These are phyloP conservation scores for Willaertia magna DNA, from an alignment of 208 protist genomes.

Conservation along the genomic window DNA sequence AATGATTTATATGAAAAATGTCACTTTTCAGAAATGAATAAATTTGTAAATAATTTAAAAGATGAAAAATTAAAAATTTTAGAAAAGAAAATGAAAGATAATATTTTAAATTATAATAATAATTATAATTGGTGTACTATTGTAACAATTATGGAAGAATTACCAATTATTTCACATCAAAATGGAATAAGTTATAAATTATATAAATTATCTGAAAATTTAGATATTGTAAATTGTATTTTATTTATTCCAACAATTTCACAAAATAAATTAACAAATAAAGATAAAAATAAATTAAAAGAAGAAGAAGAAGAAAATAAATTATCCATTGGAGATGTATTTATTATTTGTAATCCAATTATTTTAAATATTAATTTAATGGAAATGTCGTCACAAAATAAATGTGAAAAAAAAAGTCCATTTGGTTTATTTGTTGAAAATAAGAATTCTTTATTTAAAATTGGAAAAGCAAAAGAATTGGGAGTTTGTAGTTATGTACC, in stretches of 20 bases:
- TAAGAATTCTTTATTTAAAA: background rate
- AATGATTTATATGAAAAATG: too few relatives aligned
- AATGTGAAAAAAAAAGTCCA: background rate
- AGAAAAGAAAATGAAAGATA: too few relatives aligned
- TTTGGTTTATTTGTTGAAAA: background rate
- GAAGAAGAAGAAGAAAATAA: background rate
- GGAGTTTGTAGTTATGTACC: background rate
- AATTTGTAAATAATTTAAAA: too few relatives aligned
- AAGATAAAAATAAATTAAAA: background rate
- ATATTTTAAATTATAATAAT: background rate
- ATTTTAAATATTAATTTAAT: background rate
- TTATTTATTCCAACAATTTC: background rate
- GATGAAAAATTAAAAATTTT: too few relatives aligned
- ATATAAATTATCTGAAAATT: background rate
- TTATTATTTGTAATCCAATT: background rate
- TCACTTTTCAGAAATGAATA: too few relatives aligned
- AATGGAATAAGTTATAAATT: background rate
- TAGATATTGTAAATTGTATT: background rate
- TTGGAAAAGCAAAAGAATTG: background rate
- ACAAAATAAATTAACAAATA: background rate
- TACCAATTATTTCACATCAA: background rate
- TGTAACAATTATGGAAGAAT: background rate
- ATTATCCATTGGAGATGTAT: background rate
- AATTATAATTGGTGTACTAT: background rate
- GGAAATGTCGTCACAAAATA: background rate